Conservation (phyloP, 2,329 filamentous ascomycete genomes). For the Iodosphaeria phyllophila region DNA sequence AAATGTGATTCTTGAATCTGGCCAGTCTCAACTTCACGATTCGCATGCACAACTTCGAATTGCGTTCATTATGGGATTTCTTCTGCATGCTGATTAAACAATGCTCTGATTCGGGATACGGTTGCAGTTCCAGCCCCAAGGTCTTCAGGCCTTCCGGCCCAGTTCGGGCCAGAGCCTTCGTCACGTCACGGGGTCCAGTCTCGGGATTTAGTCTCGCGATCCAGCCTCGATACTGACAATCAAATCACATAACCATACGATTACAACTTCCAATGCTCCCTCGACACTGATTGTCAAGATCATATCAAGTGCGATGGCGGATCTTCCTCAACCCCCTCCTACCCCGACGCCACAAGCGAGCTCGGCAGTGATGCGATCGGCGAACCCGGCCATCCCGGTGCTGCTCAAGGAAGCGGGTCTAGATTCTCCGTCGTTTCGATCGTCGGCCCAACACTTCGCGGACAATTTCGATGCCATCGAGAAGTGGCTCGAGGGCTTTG, state of each 20-base stretch:
- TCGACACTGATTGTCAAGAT: background rate
- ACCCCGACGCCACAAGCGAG: conserved; percentile 5
- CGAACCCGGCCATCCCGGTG: conserved; percentile 44
- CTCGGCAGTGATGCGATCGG: conserved; percentile 6
- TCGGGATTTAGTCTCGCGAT: too few relatives aligned
- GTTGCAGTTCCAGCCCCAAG: too few relatives aligned
- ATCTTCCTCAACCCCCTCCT: conserved; percentile 6
- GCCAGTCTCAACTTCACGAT: too few relatives aligned
- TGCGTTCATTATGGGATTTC: too few relatives aligned
- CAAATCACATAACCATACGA: background rate
- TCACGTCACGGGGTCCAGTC: too few relatives aligned
- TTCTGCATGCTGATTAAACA: too few relatives aligned
- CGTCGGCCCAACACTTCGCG: conserved; percentile 66
- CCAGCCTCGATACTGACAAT: too few relatives aligned
- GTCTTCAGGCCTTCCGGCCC: too few relatives aligned
- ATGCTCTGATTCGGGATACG: too few relatives aligned
- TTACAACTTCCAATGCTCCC: background rate
- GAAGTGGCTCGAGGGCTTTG: conserved; percentile 62
- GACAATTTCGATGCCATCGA: conserved; percentile 87
- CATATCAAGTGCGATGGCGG: conserved; percentile 9
- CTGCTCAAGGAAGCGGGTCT: conserved; percentile 85
- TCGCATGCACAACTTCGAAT: too few relatives aligned
- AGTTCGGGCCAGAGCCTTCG: too few relatives aligned
- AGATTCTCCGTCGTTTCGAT: conserved; percentile 90
- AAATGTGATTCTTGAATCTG: too few relatives aligned